Evolutionary conservation across 352 stramenopile genomes (phyloP).

Genomic region (Phytophthora cactorum): DNA sequence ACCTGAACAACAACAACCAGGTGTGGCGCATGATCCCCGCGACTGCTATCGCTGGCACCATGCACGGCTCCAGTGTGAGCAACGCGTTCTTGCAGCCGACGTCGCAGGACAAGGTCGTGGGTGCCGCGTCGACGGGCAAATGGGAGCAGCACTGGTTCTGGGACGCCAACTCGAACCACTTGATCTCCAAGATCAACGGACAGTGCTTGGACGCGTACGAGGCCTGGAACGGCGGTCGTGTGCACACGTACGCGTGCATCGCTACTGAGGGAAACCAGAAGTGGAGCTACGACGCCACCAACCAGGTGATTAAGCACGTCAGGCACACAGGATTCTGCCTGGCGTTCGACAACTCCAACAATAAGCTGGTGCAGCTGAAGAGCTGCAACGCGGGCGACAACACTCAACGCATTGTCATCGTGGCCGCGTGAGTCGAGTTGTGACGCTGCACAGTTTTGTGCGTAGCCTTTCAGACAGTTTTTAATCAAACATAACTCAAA

Average conservation of each 20-base stretch:
- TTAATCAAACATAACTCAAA: too few species aligned
- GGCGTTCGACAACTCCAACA: slow-evolving; percentile 48
- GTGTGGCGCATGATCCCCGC: slow-evolving; percentile 47
- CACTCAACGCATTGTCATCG: slow-evolving; percentile 49
- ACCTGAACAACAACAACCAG: slow-evolving; percentile 69
- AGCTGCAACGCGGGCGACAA: slow-evolving; percentile 44
- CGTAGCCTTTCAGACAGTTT: too few species aligned
- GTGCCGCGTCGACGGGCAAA: slow-evolving; percentile 16
- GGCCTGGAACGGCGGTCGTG: slow-evolving; percentile 49
- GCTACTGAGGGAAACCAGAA: slow-evolving; percentile 59
- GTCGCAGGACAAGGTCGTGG: slow-evolving; percentile 40
- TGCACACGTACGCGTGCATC: slow-evolving; percentile 68
- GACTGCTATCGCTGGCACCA: slow-evolving; percentile 36
- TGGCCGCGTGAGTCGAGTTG: slow-evolving; percentile 23
- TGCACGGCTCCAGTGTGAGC: slow-evolving; percentile 33
- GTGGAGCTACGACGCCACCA: slow-evolving; percentile 57
- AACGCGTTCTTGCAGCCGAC: slow-evolving; percentile 43
- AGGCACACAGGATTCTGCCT: slow-evolving; percentile 60
- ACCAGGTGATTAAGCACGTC: slow-evolving; percentile 52
- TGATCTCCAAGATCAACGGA: slow-evolving; percentile 52
- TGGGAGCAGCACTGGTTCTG: slow-evolving; percentile 56
- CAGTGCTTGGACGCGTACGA: slow-evolving; percentile 74
- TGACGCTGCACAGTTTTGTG: too few species aligned
- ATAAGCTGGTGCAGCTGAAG: slow-evolving; percentile 60
- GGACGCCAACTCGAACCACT: slow-evolving; percentile 44